phyloP scores from a whole-genome alignment of 192 early-diverging fungal genomes.

The Mortierella antarctica region DNA sequence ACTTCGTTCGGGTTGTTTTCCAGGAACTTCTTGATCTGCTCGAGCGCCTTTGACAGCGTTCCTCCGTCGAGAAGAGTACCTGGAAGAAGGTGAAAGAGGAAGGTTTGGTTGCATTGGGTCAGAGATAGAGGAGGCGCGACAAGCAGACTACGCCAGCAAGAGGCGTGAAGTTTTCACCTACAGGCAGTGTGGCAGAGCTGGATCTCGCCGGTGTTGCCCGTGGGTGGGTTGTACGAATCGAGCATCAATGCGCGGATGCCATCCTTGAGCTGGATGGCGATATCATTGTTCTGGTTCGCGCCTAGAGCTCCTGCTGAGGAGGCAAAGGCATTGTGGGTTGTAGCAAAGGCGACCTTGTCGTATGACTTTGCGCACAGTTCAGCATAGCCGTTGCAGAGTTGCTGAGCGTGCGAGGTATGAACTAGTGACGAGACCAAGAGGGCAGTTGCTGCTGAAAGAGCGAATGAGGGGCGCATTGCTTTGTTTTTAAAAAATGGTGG shows the following conservation, averaged over 20 bases:
- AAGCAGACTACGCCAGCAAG: background rate
- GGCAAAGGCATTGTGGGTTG: slow-evolving; percentile 83
- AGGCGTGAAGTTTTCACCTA: slow-evolving; percentile 5
- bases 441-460: slow-evolving; percentile 18
- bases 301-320: slow-evolving; percentile 63
- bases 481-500: too few species aligned
- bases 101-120: background rate
- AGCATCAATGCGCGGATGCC: slow-evolving; percentile 83
- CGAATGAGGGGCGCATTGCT: slow-evolving; percentile 33
- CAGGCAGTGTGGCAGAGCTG: slow-evolving; percentile 78
- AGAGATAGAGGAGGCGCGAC: background rate
- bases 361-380: slow-evolving; percentile 74
- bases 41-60: slow-evolving; percentile 64
- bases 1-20: slow-evolving; percentile 77
- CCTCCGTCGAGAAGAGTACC: slow-evolving; percentile 68
- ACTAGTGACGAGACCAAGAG: slow-evolving; percentile 14
- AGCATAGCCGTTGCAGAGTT: slow-evolving; percentile 74
- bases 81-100: background rate
- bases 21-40: slow-evolving; percentile 67
- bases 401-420: background rate
- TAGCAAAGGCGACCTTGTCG: slow-evolving; percentile 69
- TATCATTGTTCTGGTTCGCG: slow-evolving; percentile 74
- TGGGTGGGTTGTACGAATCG: slow-evolving; percentile 56
- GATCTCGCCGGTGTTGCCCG: slow-evolving; percentile 45
- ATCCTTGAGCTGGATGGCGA: slow-evolving; percentile 73